Evolutionary conservation across 2,329 filamentous ascomycete genomes (phyloP).

Genomic region (Lachnellula hyalina): DNA sequence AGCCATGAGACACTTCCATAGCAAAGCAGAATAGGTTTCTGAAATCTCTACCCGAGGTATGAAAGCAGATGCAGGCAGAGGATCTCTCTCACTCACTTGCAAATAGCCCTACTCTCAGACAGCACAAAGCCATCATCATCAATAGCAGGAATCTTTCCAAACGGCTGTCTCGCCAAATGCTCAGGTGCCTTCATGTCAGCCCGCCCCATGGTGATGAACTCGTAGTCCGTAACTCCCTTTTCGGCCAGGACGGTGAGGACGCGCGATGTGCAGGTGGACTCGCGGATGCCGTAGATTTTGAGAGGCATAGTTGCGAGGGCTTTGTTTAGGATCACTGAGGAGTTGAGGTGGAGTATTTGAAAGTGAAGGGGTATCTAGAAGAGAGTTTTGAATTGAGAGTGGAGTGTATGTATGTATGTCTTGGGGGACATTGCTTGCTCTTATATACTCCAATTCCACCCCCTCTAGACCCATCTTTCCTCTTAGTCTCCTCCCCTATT

Average conservation of each 20-base stretch:
- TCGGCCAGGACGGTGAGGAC: conserved; percentile 29
- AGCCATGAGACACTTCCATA: too few species aligned
- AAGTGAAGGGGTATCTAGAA: background rate
- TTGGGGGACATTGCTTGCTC: background rate
- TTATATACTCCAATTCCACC: background rate
- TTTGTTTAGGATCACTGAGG: background rate
- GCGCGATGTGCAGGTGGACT: conserved; percentile 27
- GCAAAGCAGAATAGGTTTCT: too few species aligned
- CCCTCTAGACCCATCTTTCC: background rate
- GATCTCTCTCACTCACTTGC: background rate
- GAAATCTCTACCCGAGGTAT: too few species aligned
- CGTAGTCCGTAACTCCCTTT: conserved; percentile 26
- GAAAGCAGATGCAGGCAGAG: too few species aligned
- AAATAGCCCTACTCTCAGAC: conserved; percentile 32
- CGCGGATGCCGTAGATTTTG: conserved; percentile 28
- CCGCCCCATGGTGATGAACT: conserved; percentile 27
- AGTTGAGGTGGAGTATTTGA: too few species aligned
- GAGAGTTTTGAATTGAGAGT: background rate
- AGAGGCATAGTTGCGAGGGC: conserved; percentile 26
- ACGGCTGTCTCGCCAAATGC: conserved; percentile 30
- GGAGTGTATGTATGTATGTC: background rate
- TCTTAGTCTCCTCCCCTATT: background rate
- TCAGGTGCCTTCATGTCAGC: conserved; percentile 22
- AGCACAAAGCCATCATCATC: conserved; percentile 32
- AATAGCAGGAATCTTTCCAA: conserved; percentile 34